phyloP scores from a whole-genome alignment of 352 stramenopile species.

The Pythium myriotylum region DNA sequence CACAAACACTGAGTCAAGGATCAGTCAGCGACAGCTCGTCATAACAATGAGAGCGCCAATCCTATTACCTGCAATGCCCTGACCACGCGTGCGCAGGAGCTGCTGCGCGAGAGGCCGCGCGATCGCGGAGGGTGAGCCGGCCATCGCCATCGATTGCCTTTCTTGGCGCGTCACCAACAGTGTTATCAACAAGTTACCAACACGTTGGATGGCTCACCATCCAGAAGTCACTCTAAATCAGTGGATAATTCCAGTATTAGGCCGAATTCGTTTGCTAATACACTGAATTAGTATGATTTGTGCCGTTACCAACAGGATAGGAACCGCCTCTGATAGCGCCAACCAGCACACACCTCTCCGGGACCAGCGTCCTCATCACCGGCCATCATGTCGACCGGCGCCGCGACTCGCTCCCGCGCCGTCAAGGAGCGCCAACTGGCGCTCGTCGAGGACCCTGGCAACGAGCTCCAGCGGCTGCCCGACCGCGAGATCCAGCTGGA shows the following conservation, averaged over 20 bases:
- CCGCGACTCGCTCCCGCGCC: slow-evolving; percentile 35
- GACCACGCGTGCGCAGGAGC: slow-evolving; percentile 32
- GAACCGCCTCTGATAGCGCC: background rate
- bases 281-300: too few species aligned
- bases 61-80: slow-evolving; percentile 34
- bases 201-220: too few species aligned
- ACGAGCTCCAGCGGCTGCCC: slow-evolving; percentile 45
- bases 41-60: background rate
- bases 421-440: slow-evolving; percentile 79
- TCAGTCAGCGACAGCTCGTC: background rate
- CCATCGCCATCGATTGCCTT: slow-evolving; percentile 19
- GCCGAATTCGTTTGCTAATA: too few species aligned
- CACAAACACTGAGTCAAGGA: slow-evolving; percentile 48
- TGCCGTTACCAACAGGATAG: background rate
- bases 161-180: too few species aligned
- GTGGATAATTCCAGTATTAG: too few species aligned
- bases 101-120: slow-evolving; percentile 28
- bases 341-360: slow-evolving; percentile 1
- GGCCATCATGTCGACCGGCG: slow-evolving; percentile 23
- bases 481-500: slow-evolving; percentile 71
- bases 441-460: slow-evolving; percentile 47
- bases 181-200: too few species aligned
- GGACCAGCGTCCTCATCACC: slow-evolving; percentile 10
- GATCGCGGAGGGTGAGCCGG: background rate
- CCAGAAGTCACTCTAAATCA: too few species aligned